These are phyloP conservation scores for Cochlearia excelsa DNA, from an alignment of 345 rosid genomes.

Conservation along the genomic window DNA sequence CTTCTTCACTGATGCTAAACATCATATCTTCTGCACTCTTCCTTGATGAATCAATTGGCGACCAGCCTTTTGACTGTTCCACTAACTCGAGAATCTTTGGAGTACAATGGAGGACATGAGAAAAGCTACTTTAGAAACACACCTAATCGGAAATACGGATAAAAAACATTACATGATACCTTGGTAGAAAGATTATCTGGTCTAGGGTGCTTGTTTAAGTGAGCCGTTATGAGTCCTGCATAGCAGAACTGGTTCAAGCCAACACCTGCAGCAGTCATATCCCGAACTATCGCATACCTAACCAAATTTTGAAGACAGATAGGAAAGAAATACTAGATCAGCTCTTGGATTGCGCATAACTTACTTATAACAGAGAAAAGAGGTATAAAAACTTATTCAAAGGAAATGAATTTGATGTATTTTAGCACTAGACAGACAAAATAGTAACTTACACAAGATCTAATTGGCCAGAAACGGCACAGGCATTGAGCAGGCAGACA, in stretches of 20 bases:
- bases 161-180: constrained; percentile 38
- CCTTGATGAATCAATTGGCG: constrained; percentile 59
- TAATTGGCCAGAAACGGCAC: constrained; percentile 79
- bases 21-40: constrained; percentile 65
- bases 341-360: neutral
- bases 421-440: too few species aligned
- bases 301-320: constrained; percentile 17
- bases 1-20: constrained; percentile 80
- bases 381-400: constrained; percentile 8
- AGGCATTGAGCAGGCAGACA: constrained; percentile 78
- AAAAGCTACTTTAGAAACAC: constrained; percentile 7
- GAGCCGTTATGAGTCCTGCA: constrained; percentile 88
- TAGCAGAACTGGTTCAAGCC: constrained; percentile 93
- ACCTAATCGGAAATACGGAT: neutral
- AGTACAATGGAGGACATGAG: constrained; percentile 21
- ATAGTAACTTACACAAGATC: constrained; percentile 69
- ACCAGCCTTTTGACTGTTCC: constrained; percentile 89
- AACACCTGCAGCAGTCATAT: constrained; percentile 97
- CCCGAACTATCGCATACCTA: constrained; percentile 87
- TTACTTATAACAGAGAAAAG: neutral
- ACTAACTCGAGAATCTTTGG: constrained; percentile 79
- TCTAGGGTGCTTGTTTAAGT: constrained; percentile 65
- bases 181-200: constrained; percentile 62
- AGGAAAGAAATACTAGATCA: constrained; percentile 7
- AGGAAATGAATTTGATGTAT: neutral